Percentiles rank a stretch among this genome's conserved stretches.
Conservation (phyloP, 345 rosid species). For the Pistacia vera region DNA sequence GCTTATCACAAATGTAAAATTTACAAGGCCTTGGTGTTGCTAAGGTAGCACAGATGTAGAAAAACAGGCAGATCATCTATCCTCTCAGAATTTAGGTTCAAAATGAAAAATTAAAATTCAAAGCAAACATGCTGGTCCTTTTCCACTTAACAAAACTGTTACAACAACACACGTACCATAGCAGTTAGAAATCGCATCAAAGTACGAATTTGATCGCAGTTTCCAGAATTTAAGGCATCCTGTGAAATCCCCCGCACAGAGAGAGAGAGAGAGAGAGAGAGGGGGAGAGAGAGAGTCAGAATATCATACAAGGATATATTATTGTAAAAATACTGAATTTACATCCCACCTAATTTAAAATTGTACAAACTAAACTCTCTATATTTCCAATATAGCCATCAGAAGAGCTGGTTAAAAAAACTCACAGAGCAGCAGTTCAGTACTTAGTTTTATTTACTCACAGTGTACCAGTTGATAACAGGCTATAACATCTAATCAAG, state of each 20-base stretch:
- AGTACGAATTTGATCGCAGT: slow-evolving; percentile 76
- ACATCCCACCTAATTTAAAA: background rate
- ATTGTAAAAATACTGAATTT: background rate
- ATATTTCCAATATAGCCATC: background rate
- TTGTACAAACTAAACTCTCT: background rate
- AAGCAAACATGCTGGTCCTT: background rate
- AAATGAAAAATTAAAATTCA: background rate
- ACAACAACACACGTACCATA: slow-evolving; percentile 52
- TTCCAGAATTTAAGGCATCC: slow-evolving; percentile 74
- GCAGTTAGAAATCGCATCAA: slow-evolving; percentile 85
- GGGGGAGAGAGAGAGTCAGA: slow-evolving; percentile 12
- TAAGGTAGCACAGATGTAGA: background rate
- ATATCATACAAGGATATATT: background rate
- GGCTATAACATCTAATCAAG: no score
- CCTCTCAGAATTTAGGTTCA: background rate
- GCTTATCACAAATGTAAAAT: background rate
- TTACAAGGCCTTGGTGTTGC: background rate
- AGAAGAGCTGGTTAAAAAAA: no score
- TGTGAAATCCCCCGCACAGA: slow-evolving; percentile 32
- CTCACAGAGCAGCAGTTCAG: background rate
- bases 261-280: slow-evolving; percentile 1
- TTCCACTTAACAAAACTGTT: background rate
- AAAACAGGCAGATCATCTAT: background rate
- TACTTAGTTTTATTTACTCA: background rate
- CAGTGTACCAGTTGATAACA: background rate